Percentiles rank a stretch among this genome's conserved stretches.
Conservation (phyloP, 345 rosid genomes). For the Eucalyptus tenuipes region DNA sequence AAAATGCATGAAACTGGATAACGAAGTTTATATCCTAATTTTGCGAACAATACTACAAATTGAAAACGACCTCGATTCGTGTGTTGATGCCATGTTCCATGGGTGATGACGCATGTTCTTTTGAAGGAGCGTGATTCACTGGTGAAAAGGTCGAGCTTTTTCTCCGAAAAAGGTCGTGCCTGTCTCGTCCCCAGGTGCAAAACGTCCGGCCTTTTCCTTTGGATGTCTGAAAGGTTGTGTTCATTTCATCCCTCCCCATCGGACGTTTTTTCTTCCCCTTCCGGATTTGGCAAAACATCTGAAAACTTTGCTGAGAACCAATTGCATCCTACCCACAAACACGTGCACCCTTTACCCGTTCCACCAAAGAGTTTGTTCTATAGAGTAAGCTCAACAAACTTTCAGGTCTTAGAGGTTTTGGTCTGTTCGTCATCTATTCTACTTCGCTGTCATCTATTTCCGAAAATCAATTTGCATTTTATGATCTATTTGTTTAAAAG, state of each 20-base stretch:
- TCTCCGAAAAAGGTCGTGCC: not conserved
- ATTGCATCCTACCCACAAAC: no score
- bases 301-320: no score
- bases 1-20: not conserved
- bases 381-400: no score
- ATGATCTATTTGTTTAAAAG: accelerated
- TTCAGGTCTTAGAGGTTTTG: not conserved
- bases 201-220: not conserved
- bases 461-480: not conserved
- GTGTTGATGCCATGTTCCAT: not conserved
- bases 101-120: not conserved
- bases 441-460: not conserved
- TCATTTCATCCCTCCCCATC: not conserved
- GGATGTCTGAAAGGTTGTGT: not conserved
- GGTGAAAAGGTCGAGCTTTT: not conserved
- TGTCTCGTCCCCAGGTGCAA: no score
- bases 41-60: not conserved
- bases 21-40: not conserved
- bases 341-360: no score
- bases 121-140: not conserved
- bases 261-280: no score
- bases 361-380: no score
- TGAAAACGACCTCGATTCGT: not conserved
- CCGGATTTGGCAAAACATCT: no score
- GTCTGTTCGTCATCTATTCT: no score